These are phyloP conservation scores for Saccharomyces eubayanus DNA, from an alignment of 805 yeast genomes.

Conservation along the genomic window DNA sequence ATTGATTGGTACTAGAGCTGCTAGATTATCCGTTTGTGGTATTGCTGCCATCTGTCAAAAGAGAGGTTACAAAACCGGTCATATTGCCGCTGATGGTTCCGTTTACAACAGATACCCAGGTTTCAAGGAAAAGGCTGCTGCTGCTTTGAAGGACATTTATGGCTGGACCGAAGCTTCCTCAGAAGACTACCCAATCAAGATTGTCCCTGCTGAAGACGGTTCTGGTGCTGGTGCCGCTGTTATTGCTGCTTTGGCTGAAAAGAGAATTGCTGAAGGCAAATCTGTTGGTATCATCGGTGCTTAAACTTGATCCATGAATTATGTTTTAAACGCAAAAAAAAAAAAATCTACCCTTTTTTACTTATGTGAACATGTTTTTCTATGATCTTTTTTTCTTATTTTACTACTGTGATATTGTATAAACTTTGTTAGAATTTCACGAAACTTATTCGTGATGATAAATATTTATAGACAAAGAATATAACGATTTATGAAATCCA, in stretches of 20 bases:
- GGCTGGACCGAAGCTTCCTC: constrained; percentile 51
- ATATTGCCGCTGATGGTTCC: constrained; percentile 95
- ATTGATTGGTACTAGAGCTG: constrained; percentile 81
- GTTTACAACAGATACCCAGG: constrained; percentile 88
- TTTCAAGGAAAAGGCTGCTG: constrained; percentile 80
- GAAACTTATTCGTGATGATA: background rate
- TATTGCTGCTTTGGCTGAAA: constrained; percentile 87
- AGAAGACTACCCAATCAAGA: constrained; percentile 61
- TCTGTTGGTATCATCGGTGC: constrained; percentile 45
- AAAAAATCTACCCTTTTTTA: background rate
- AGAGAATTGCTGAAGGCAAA: constrained; percentile 59
- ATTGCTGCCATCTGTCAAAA: constrained; percentile 87
- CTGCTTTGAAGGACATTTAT: constrained; percentile 79
- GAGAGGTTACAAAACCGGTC: constrained; percentile 66
- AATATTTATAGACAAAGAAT: background rate
- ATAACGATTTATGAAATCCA: background rate
- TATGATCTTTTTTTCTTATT: background rate
- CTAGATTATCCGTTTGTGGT: constrained; percentile 88
- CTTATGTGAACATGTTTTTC: background rate
- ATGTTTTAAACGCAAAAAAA: background rate
- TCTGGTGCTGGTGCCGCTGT: constrained; percentile 98
- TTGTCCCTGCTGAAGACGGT: constrained; percentile 94
- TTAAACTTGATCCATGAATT: background rate
- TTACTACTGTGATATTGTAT: background rate
- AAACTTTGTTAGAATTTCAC: background rate